A percentile compares a stretch with the other conserved stretches of the same genome.
These are phyloP conservation scores for Paracorniculantispora psalliotae DNA, from an alignment of 2,329 filamentous ascomycete species.

Conservation along the genomic window DNA sequence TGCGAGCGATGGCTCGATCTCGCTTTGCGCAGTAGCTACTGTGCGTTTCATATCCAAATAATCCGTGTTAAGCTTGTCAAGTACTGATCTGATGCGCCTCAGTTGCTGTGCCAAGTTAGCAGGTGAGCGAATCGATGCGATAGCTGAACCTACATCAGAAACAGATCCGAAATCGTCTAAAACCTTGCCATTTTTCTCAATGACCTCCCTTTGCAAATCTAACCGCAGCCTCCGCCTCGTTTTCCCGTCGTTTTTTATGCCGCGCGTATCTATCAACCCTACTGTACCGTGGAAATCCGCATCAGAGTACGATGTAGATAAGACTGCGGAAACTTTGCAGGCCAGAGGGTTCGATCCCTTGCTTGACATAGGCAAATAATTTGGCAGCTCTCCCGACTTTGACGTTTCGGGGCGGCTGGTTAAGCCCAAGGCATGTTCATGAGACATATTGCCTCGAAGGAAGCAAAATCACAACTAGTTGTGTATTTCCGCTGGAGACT, in stretches of 20 bases:
- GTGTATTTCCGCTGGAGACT: too few relatives aligned
- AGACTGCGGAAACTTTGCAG: conserved; percentile 75
- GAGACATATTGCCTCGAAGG: neutral
- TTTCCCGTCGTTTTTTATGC: conserved; percentile 68
- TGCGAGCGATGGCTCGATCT: conserved; percentile 68
- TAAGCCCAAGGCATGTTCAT: neutral
- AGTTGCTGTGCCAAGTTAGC: conserved; percentile 60
- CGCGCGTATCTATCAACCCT: conserved; percentile 67
- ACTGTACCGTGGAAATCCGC: conserved; percentile 85
- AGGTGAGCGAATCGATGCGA: conserved; percentile 25
- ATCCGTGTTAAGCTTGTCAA: conserved; percentile 71
- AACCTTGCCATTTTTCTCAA: conserved; percentile 86
- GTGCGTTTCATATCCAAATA: conserved; percentile 78
- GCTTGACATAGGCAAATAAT: conserved; percentile 14
- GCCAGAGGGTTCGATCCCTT: conserved; percentile 62
- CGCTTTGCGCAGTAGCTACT: conserved; percentile 67
- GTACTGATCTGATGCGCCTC: conserved; percentile 72
- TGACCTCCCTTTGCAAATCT: conserved; percentile 85
- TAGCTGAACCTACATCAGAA: conserved; percentile 60
- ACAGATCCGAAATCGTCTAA: conserved; percentile 84
- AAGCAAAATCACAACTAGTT: neutral
- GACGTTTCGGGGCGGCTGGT: neutral
- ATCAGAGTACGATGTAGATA: conserved; percentile 90
- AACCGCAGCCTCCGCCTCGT: conserved; percentile 74
- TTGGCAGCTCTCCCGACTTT: neutral